Evolutionary conservation across 805 yeast genomes (phyloP).

Genomic region (Limtongozyma cylindracea): DNA sequence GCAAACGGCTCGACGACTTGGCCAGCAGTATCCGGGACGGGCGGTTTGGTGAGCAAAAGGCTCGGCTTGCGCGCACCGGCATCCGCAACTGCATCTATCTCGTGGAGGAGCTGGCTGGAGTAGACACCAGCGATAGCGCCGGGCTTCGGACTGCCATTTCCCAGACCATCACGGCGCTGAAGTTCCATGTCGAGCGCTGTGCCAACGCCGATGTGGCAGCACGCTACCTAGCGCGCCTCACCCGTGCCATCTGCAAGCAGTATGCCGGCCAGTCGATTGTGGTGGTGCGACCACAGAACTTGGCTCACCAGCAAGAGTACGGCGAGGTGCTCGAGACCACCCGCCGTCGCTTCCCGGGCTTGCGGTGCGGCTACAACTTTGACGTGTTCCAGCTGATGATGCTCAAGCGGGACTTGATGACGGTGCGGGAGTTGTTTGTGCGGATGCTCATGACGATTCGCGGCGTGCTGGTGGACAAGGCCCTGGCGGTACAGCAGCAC

Average conservation of each 20-base stretch:
- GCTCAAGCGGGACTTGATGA: slow-evolving; percentile 42
- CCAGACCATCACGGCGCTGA: slow-evolving; percentile 34
- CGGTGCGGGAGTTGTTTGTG: slow-evolving; percentile 54
- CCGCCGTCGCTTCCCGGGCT: slow-evolving; percentile 6
- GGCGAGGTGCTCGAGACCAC: slow-evolving; percentile 10
- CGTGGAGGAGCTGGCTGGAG: slow-evolving; percentile 44
- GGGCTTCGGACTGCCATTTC: slow-evolving; percentile 49
- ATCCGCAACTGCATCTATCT: slow-evolving; percentile 45
- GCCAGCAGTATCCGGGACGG: slow-evolving; percentile 70
- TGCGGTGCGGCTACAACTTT: slow-evolving; percentile 11
- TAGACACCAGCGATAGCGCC: no score
- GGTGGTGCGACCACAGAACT: slow-evolving; percentile 23
- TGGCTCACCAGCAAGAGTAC: slow-evolving; percentile 26
- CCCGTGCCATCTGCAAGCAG: slow-evolving; percentile 13
- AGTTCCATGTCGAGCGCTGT: slow-evolving; percentile 45
- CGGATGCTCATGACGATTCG: slow-evolving; percentile 53
- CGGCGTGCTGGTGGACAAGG: slow-evolving; percentile 75
- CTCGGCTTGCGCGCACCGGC: slow-evolving; percentile 45
- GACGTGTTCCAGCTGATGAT: slow-evolving; percentile 33
- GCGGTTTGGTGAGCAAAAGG: slow-evolving; percentile 69
- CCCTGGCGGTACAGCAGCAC: slow-evolving; percentile 41
- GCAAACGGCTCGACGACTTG: slow-evolving; percentile 77
- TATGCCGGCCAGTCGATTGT: slow-evolving; percentile 14
- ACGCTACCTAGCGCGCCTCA: slow-evolving; percentile 23
- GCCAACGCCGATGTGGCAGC: slow-evolving; percentile 54